A percentile compares a stretch with the other conserved stretches of the same genome.
These are phyloP conservation scores for Allium cepa DNA, from an alignment of 106 monocot species.

Conservation along the genomic window DNA sequence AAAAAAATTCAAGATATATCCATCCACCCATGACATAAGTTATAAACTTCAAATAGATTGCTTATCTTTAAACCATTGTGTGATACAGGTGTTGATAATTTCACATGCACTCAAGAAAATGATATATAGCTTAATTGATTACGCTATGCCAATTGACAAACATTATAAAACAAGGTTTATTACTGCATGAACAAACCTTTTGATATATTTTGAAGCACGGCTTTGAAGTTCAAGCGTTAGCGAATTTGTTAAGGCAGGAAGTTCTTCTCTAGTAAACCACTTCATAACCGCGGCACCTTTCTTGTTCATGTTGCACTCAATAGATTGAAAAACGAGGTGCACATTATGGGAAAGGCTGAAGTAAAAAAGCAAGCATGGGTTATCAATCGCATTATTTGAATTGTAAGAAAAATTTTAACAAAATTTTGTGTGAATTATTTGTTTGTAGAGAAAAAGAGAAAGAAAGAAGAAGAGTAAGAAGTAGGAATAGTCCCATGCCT, in stretches of 20 bases:
- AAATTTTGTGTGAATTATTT: not conserved
- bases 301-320: conserved; percentile 5
- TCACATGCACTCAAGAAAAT: too few relatives aligned
- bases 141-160: not conserved
- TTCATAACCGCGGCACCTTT: conserved; percentile 4
- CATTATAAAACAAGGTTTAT: not conserved
- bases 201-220: conserved; percentile 11
- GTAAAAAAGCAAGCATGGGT: not conserved
- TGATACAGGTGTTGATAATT: too few relatives aligned
- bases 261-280: conserved; percentile 17
- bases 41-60: too few relatives aligned
- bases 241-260: conserved; percentile 9
- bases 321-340: conserved; percentile 3
- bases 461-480: too few relatives aligned
- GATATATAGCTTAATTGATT: too few relatives aligned
- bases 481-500: too few relatives aligned
- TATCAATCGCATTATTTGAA: not conserved
- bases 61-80: too few relatives aligned
- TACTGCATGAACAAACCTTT: conserved; percentile 7
- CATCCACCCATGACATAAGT: too few relatives aligned
- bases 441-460: too few relatives aligned
- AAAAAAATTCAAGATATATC: too few relatives aligned
- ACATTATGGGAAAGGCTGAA: conserved; percentile 15
- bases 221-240: conserved; percentile 9
- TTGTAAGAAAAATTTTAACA: not conserved